These are phyloP conservation scores for Anthracocystis walkeri DNA, from an alignment of 1,284 basidiomycete genomes.

Conservation along the genomic window DNA sequence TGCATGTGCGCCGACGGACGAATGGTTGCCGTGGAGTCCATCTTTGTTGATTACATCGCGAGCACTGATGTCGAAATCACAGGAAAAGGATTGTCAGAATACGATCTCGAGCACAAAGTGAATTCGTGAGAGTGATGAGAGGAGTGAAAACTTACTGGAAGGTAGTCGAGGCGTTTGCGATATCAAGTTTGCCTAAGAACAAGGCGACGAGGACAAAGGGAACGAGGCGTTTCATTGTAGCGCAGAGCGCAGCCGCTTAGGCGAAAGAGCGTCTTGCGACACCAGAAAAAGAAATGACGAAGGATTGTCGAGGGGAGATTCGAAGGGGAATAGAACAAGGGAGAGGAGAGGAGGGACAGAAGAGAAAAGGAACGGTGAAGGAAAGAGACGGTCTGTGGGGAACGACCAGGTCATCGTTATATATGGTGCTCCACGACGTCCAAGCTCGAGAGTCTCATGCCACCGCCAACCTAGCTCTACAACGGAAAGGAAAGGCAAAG, in stretches of 20 bases:
- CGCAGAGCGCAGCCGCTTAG: conserved; percentile 1
- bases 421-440: too few relatives aligned
- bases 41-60: conserved; percentile 7
- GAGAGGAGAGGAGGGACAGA: background rate
- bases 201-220: conserved; percentile 21
- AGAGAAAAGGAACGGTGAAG: background rate
- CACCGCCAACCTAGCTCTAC: too few relatives aligned
- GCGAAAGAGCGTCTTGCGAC: background rate
- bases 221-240: conserved; percentile 20
- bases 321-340: background rate
- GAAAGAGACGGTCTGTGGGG: background rate
- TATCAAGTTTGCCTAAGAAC: conserved; percentile 10
- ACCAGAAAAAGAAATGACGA: background rate
- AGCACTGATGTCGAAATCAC: background rate
- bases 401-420: too few relatives aligned
- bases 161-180: conserved; percentile 9
- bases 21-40: background rate
- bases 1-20: background rate
- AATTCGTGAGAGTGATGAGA: background rate
- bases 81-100: background rate
- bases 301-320: too few relatives aligned
- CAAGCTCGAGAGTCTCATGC: too few relatives aligned
- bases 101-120: background rate
- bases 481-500: too few relatives aligned
- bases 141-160: conserved; percentile 15